A percentile compares a stretch with the other conserved stretches of the same genome.
phyloP scores from a whole-genome alignment of 192 early-diverging fungal genomes.

The Tieghemiomyces parasiticus region DNA sequence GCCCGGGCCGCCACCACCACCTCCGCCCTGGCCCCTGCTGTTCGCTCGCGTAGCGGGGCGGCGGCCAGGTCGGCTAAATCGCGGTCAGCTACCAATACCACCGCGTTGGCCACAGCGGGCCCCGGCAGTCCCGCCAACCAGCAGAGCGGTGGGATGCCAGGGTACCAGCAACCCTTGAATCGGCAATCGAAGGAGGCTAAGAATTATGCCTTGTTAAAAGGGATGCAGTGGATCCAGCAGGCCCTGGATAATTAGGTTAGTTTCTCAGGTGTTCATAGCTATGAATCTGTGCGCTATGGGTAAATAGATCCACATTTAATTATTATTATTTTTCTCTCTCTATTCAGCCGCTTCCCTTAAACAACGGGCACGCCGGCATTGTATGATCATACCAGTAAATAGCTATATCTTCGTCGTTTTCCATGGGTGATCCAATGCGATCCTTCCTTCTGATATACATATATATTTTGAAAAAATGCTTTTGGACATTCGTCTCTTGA shows the following conservation, averaged over 20 bases:
- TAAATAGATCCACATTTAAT: not conserved
- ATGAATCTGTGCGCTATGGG: not conserved
- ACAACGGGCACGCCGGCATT: not conserved
- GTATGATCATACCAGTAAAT: not conserved
- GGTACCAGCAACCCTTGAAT: not conserved
- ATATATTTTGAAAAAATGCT: not conserved
- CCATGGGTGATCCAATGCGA: no score
- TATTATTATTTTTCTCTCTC: not conserved
- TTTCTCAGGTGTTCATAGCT: not conserved
- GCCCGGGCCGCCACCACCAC: not conserved
- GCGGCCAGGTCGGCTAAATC: not conserved
- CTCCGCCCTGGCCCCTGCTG: not conserved
- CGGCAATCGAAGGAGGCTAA: not conserved
- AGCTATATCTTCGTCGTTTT: not conserved
- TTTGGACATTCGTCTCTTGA: no score
- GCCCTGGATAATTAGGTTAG: not conserved
- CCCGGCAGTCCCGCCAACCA: not conserved
- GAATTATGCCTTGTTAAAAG: conserved; percentile 8
- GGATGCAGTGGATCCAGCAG: conserved; percentile 12
- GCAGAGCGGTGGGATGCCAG: not conserved
- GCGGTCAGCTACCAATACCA: not conserved
- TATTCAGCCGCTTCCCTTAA: not conserved
- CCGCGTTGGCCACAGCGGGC: not conserved
- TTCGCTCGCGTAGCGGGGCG: no score
- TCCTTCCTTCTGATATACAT: not conserved